Conservation (phyloP, 805 yeast species). For the Saturnispora saitoi region DNA sequence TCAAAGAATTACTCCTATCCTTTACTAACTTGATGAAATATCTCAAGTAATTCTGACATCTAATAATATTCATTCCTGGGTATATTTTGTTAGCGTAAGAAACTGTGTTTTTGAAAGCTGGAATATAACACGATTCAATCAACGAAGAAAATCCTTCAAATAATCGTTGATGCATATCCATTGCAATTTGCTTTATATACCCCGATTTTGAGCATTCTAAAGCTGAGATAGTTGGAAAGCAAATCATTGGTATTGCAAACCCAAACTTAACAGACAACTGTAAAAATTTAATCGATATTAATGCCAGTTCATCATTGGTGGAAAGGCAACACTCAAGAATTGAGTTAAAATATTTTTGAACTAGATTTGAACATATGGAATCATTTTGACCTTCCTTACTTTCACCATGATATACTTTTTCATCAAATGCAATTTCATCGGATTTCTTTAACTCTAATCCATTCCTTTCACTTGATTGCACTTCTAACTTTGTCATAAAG, state of each 20-base stretch:
- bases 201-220: slow-evolving; percentile 45
- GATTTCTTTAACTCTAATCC: slow-evolving; percentile 34
- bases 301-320: slow-evolving; percentile 32
- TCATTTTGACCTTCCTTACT: slow-evolving; percentile 45
- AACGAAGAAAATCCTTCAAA: slow-evolving; percentile 64
- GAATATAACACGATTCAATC: slow-evolving; percentile 54
- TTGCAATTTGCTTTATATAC: slow-evolving; percentile 39
- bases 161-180: slow-evolving; percentile 44
- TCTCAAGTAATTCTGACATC: slow-evolving; percentile 30
- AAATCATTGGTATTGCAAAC: slow-evolving; percentile 63
- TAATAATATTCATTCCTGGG: slow-evolving; percentile 19
- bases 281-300: slow-evolving; percentile 44
- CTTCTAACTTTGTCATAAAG: slow-evolving; percentile 52
- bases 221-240: slow-evolving; percentile 64
- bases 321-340: slow-evolving; percentile 46
- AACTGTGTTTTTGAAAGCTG: slow-evolving; percentile 52
- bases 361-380: slow-evolving; percentile 66
- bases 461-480: slow-evolving; percentile 32
- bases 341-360: slow-evolving; percentile 48
- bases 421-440: slow-evolving; percentile 31
- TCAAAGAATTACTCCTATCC: slow-evolving; percentile 18
- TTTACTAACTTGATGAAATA: slow-evolving; percentile 36
- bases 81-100: slow-evolving; percentile 30
- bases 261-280: slow-evolving; percentile 54
- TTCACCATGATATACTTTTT: slow-evolving; percentile 47